Evolutionary conservation across 371 early-diverging fungal genomes (phyloP), one percentile per base, ranked within the genome.

Genomic region (Nematocida parisii): DNA sequence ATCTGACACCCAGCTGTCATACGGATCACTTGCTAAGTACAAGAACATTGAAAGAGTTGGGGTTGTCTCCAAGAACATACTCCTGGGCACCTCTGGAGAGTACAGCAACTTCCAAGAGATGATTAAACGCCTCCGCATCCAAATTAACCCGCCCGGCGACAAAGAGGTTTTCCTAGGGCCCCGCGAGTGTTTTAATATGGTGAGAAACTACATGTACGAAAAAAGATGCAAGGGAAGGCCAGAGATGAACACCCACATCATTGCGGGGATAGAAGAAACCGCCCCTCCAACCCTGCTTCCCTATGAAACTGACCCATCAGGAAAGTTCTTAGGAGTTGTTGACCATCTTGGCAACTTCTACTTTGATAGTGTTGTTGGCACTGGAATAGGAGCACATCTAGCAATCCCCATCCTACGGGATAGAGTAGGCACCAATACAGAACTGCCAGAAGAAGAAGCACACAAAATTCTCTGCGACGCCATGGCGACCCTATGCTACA

Each of bases 271-370:
- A 44, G 88, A 93, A 67, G 64, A 71, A 61, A 22, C n/a, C 5
- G 18, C 22, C 6, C n/a, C 27, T 6, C 18, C 0, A 7, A 50
- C 1, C 5, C 5, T 20, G 20, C 57, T 56, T 58, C 54, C 52
- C 9, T 40, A 46, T 75, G 93, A 92, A 58, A 9, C 66, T 39
- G 75, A 73, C 9, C 54, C 62, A 40, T 46, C 24, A 5, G 75
- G 80, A 6, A 56, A 33, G 20, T 61, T 80, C 47, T 55, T 71
- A 0, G 97, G 97, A 6, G 94, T 89, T 82, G 93, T 96, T 61
- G 94, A 97, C 86, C 88, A 94, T 66, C 91, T 92, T 84, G 99
- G 98, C 50, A 95, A 95, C 27, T 94, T 95, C 24, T 95, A 95
- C 85, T 90, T 93, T 84, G 85, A 94, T 4, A 85, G 91, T 18